A percentile compares a stretch with the other conserved stretches of the same genome.
phyloP scores from a whole-genome alignment of 2,329 filamentous ascomycete species.

The Pyricularia sp. region DNA sequence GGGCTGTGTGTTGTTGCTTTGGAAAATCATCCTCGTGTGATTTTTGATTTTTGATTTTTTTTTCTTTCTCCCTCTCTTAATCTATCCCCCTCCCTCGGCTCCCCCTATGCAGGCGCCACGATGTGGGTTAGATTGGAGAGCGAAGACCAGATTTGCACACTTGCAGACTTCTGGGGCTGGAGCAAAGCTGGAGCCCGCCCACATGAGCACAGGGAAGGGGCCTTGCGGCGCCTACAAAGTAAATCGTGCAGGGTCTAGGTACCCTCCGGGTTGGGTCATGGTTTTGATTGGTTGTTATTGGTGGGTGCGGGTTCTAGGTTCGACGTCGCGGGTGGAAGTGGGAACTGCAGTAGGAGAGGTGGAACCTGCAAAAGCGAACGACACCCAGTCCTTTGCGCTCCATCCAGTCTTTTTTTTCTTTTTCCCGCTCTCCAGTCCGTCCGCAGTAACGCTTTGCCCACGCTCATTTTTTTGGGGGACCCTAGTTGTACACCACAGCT shows the following conservation, averaged over 20 bases:
- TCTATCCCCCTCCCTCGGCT: neutral
- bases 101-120: neutral
- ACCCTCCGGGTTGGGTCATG: neutral
- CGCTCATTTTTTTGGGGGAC: conserved; percentile 2
- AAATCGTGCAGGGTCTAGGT: neutral
- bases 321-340: neutral
- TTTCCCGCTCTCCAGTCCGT: neutral
- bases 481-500: neutral
- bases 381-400: neutral
- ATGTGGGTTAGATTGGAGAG: neutral
- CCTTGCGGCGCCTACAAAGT: neutral
- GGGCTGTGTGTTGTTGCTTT: neutral
- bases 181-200: neutral
- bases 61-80: neutral
- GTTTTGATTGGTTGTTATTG: neutral
- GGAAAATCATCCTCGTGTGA: neutral
- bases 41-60: no score
- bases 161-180: neutral
- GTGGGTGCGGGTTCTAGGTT: neutral
- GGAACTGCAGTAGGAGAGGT: neutral
- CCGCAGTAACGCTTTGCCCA: neutral
- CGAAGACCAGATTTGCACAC: neutral
- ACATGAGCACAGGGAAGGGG: neutral
- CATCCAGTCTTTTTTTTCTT: neutral
- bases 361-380: neutral